These are phyloP conservation scores for Harringtonia aguacate DNA, from an alignment of 2,329 filamentous ascomycete species.

Conservation along the genomic window DNA sequence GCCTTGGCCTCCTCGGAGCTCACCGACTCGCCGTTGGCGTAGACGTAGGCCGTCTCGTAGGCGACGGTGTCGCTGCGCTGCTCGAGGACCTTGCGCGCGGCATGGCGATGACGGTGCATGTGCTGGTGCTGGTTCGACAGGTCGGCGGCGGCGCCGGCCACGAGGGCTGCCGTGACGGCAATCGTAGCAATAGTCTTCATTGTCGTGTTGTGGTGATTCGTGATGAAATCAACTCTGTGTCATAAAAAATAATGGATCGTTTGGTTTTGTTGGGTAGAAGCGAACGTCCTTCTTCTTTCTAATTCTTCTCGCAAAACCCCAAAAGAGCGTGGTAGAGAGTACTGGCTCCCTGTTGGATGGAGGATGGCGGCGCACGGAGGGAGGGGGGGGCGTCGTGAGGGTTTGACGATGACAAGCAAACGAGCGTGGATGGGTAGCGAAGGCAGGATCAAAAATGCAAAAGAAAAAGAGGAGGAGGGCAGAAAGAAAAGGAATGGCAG, in stretches of 20 bases:
- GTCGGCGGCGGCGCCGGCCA: conserved; percentile 39
- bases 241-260: neutral
- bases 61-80: conserved; percentile 36
- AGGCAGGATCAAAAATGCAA: conserved; percentile 13
- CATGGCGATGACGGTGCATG: conserved; percentile 40
- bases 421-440: conserved; percentile 5
- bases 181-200: conserved; percentile 42
- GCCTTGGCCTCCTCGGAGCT: conserved; percentile 53
- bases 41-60: conserved; percentile 47
- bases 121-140: conserved; percentile 47
- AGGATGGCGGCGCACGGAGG: conserved; percentile 14
- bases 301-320: conserved; percentile 15
- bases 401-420: neutral
- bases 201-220: conserved; percentile 15
- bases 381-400: conserved; percentile 12
- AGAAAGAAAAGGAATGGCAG: conserved; percentile 2
- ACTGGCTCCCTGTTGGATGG: conserved; percentile 40
- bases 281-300: neutral
- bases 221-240: neutral
- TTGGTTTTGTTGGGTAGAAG: neutral
- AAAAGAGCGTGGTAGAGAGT: conserved; percentile 49
- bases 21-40: conserved; percentile 55
- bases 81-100: conserved; percentile 21
- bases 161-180: conserved; percentile 41
- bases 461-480: neutral